Evolutionary conservation across 2,329 filamentous ascomycete genomes (phyloP).

Genomic region (Penicillium sp.): DNA sequence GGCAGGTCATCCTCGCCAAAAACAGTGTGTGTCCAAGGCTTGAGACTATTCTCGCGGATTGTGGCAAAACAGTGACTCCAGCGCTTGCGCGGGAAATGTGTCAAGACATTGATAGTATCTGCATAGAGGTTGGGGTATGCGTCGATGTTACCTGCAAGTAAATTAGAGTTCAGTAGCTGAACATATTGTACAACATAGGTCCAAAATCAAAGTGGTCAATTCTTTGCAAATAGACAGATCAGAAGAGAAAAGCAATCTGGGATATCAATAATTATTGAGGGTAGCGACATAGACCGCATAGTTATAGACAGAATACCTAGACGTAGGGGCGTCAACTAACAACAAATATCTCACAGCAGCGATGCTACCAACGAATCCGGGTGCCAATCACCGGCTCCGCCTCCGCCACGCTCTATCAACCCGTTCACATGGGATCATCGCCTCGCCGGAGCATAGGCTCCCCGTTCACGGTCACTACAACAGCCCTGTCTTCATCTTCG

Average conservation of each 20-base stretch:
- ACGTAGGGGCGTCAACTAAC: neutral
- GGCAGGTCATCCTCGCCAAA: slow-evolving; percentile 54
- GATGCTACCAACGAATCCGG: slow-evolving; percentile 63
- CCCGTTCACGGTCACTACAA: neutral
- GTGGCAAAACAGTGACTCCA: slow-evolving; percentile 67
- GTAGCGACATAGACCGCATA: neutral
- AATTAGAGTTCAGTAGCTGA: neutral
- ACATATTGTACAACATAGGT: neutral
- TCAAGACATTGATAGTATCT: slow-evolving; percentile 59
- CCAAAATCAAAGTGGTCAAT: neutral
- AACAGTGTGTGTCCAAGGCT: slow-evolving; percentile 69
- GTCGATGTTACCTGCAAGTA: slow-evolving; percentile 60
- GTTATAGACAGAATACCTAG: neutral
- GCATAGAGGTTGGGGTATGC: slow-evolving; percentile 52
- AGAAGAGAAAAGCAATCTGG: neutral
- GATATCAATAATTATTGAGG: neutral
- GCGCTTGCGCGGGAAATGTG: slow-evolving; percentile 55
- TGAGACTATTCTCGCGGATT: slow-evolving; percentile 60
- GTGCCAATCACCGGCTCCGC: slow-evolving; percentile 72
- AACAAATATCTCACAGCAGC: slow-evolving; percentile 51
- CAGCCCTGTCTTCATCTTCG: neutral
- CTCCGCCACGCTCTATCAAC: slow-evolving; percentile 65
- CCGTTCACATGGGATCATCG: slow-evolving; percentile 51
- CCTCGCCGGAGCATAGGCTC: neutral
- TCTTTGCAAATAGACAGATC: neutral